Percentiles rank a stretch among this genome's conserved stretches.
phyloP scores from a whole-genome alignment of 305 asterid genomes.

The Fraxinus nigra region DNA sequence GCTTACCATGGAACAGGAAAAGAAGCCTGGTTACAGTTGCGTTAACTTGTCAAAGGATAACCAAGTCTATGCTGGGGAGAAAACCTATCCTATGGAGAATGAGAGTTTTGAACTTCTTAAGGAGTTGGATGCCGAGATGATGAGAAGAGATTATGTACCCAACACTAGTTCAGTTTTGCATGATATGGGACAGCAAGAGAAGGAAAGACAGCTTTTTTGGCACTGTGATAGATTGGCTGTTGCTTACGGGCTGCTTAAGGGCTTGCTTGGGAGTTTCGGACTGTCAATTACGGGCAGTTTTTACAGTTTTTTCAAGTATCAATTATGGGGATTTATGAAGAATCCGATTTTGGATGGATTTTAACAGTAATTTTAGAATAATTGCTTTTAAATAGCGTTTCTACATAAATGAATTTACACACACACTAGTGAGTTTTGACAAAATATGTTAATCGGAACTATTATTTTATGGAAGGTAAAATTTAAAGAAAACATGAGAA shows the following conservation, averaged over 20 bases:
- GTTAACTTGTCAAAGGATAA: constrained; percentile 59
- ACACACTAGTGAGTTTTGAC: background rate
- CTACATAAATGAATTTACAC: background rate
- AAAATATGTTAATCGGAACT: background rate
- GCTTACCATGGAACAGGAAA: constrained; percentile 44
- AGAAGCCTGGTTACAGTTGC: constrained; percentile 72
- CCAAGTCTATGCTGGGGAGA: constrained; percentile 65
- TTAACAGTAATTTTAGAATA: background rate
- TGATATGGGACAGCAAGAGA: constrained; percentile 68
- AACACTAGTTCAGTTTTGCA: constrained; percentile 60
- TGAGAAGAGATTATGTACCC: constrained; percentile 63
- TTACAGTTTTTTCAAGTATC: background rate
- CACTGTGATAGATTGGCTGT: constrained; percentile 77
- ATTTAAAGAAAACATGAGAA: background rate
- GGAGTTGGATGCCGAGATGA: constrained; percentile 62
- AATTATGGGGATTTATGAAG: background rate
- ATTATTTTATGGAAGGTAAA: background rate
- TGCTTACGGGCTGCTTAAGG: constrained; percentile 61
- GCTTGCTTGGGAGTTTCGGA: background rate
- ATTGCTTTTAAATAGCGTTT: background rate
- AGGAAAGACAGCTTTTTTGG: constrained; percentile 76
- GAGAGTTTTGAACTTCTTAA: constrained; percentile 39
- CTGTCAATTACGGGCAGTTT: background rate
- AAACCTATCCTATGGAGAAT: constrained; percentile 45
- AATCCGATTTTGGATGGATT: background rate